Conservation (phyloP, 352 stramenopile species). For the Phytopythium delawarense region DNA sequence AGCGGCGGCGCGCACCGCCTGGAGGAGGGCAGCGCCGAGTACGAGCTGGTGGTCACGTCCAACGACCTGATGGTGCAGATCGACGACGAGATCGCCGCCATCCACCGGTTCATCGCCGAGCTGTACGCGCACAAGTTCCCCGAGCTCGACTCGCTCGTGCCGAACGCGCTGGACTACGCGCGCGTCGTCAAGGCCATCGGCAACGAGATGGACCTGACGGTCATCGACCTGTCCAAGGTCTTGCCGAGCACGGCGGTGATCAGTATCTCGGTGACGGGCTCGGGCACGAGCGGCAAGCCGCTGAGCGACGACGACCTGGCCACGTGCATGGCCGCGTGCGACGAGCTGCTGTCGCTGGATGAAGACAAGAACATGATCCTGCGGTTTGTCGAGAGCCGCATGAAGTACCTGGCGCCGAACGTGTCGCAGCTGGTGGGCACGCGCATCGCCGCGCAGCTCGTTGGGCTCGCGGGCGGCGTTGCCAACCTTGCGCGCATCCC, state of each 20-base stretch:
- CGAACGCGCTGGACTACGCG: slow-evolving; percentile 91
- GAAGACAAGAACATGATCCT: slow-evolving; percentile 86
- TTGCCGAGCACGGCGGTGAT: slow-evolving; percentile 93
- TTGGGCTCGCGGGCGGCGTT: slow-evolving; percentile 94
- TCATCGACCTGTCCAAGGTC: slow-evolving; percentile 84
- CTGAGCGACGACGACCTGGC: slow-evolving; percentile 67
- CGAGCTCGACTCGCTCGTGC: slow-evolving; percentile 92
- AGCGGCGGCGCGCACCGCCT: slow-evolving; percentile 30
- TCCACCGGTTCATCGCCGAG: slow-evolving; percentile 90
- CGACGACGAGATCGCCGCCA: slow-evolving; percentile 89
- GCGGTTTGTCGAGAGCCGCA: slow-evolving; percentile 90
- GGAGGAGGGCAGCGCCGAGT: slow-evolving; percentile 65
- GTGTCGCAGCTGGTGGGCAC: slow-evolving; percentile 93
- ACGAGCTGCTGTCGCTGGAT: slow-evolving; percentile 88
- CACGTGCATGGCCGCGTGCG: slow-evolving; percentile 69
- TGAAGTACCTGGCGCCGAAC: slow-evolving; percentile 93
- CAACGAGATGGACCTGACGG: slow-evolving; percentile 94
- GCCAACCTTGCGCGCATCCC: slow-evolving; percentile 93
- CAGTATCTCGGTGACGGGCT: slow-evolving; percentile 92
- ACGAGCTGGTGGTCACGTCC: slow-evolving; percentile 84
- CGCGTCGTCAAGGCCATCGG: slow-evolving; percentile 89
- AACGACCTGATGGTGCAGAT: slow-evolving; percentile 94
- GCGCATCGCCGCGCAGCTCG: slow-evolving; percentile 91
- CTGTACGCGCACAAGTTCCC: slow-evolving; percentile 93
- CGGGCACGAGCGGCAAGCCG: slow-evolving; percentile 85